A percentile compares a stretch with the other conserved stretches of the same genome.
These are phyloP conservation scores for Thelonectria blattea DNA, from an alignment of 2,329 filamentous ascomycete genomes.

Conservation along the genomic window DNA sequence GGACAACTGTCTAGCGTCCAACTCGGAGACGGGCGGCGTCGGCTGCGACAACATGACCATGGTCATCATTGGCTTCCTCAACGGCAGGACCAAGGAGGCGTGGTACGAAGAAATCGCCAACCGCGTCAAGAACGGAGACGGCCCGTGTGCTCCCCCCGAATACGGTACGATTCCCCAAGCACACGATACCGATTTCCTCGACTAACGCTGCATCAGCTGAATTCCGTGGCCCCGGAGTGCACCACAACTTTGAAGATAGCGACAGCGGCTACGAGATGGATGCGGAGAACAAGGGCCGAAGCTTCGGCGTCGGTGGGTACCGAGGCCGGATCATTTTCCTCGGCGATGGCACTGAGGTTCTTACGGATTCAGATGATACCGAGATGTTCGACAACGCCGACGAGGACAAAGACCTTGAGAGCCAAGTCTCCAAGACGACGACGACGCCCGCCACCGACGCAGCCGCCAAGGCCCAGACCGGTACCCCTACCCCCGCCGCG, in stretches of 20 bases:
- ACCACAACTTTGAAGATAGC: slow-evolving; percentile 83
- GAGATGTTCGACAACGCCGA: slow-evolving; percentile 91
- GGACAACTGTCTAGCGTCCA: slow-evolving; percentile 98
- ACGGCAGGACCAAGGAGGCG: slow-evolving; percentile 92
- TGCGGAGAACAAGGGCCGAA: slow-evolving; percentile 66
- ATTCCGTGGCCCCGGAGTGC: slow-evolving; percentile 82
- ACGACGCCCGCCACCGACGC: slow-evolving; percentile 34
- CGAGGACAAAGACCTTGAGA: slow-evolving; percentile 85
- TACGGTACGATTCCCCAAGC: slow-evolving; percentile 79
- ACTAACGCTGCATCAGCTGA: slow-evolving; percentile 62
- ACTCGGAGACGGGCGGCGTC: slow-evolving; percentile 96
- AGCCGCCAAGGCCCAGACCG: slow-evolving; percentile 30
- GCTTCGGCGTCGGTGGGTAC: slow-evolving; percentile 72
- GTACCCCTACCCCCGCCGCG: slow-evolving; percentile 25
- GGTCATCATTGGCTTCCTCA: slow-evolving; percentile 85
- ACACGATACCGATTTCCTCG: no score
- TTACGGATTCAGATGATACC: slow-evolving; percentile 85
- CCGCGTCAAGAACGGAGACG: slow-evolving; percentile 94
- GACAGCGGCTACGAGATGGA: slow-evolving; percentile 79
- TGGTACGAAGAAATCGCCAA: slow-evolving; percentile 97
- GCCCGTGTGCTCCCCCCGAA: slow-evolving; percentile 97
- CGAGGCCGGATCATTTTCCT: slow-evolving; percentile 91
- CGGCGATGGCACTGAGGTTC: slow-evolving; percentile 91
- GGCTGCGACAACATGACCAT: slow-evolving; percentile 99
- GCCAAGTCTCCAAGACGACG: slow-evolving; percentile 74